phyloP scores from a whole-genome alignment of 2,329 filamentous ascomycete genomes.

The Bipolaris sorokiniana region DNA sequence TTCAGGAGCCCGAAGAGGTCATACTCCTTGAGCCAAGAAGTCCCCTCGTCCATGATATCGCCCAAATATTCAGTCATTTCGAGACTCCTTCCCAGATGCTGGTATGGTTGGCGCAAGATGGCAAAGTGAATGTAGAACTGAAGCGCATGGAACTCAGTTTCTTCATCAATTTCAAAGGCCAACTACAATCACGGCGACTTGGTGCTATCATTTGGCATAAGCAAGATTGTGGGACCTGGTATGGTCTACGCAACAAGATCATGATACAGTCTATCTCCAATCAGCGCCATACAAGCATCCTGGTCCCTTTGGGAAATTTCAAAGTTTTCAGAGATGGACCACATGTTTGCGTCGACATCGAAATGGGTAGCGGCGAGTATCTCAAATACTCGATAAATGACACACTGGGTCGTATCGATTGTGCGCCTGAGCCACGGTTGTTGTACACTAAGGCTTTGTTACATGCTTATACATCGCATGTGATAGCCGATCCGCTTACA shows the following conservation, averaged over 20 bases:
- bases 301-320: conserved; percentile 59
- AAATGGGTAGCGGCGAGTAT: conserved; percentile 49
- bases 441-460: conserved; percentile 64
- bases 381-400: conserved; percentile 61
- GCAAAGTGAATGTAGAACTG: conserved; percentile 56
- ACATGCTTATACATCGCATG: conserved; percentile 66
- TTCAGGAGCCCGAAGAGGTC: conserved; percentile 33
- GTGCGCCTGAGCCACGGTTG: conserved; percentile 61
- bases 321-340: conserved; percentile 27
- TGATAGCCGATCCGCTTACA: conserved; percentile 64
- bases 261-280: conserved; percentile 59
- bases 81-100: conserved; percentile 54
- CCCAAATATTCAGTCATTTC: conserved; percentile 58
- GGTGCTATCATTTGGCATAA: conserved; percentile 55
- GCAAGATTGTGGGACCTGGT: conserved; percentile 66
- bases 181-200: conserved; percentile 59
- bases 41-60: conserved; percentile 48
- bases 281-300: conserved; percentile 55
- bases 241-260: conserved; percentile 65
- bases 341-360: conserved; percentile 55
- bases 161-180: conserved; percentile 51
- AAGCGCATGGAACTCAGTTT: conserved; percentile 62
- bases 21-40: conserved; percentile 60
- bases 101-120: conserved; percentile 53
- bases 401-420: conserved; percentile 62